Conservation (phyloP, 139 green algal species). For the Haematococcus lacustris region DNA sequence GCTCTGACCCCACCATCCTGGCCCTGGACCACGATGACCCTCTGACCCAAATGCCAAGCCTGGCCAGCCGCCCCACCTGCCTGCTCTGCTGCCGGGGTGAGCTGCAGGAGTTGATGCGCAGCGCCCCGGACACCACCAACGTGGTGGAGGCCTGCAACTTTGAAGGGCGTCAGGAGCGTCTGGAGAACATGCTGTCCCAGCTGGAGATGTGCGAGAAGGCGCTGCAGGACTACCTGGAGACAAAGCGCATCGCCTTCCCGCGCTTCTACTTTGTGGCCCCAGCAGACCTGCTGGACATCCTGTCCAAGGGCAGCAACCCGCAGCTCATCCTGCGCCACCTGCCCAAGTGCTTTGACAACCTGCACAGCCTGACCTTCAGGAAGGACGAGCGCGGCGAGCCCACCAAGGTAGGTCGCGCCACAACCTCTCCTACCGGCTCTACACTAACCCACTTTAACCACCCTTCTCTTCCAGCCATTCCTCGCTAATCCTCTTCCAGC, state of each 20-base stretch:
- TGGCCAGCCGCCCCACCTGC: no score
- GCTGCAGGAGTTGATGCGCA: conserved; percentile 51
- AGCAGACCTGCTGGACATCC: conserved; percentile 86
- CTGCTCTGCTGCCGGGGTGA: no score
- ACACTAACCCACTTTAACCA: not conserved
- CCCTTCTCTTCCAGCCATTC: no score
- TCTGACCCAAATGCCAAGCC: no score
- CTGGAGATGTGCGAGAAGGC: conserved; percentile 93
- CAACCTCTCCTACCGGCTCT: not conserved
- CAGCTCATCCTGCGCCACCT: conserved; percentile 80
- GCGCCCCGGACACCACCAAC: conserved; percentile 65
- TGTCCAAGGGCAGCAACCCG: conserved; percentile 80
- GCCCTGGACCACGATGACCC: no score
- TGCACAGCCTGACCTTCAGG: conserved; percentile 80
- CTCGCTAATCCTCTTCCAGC: no score
- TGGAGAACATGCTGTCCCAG: conserved; percentile 78
- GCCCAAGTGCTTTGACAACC: conserved; percentile 87
- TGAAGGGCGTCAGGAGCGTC: conserved; percentile 75
- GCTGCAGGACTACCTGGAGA: conserved; percentile 88
- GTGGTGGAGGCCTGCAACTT: conserved; percentile 86
- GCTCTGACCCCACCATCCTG: no score
- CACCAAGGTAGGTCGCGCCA: conserved; percentile 23
- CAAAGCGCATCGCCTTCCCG: conserved; percentile 85
- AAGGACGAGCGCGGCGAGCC: conserved; percentile 45
- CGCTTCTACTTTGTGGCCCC: conserved; percentile 92